Conservation (phyloP, 1,139 yeast species). For the Protomyces inundatus region DNA sequence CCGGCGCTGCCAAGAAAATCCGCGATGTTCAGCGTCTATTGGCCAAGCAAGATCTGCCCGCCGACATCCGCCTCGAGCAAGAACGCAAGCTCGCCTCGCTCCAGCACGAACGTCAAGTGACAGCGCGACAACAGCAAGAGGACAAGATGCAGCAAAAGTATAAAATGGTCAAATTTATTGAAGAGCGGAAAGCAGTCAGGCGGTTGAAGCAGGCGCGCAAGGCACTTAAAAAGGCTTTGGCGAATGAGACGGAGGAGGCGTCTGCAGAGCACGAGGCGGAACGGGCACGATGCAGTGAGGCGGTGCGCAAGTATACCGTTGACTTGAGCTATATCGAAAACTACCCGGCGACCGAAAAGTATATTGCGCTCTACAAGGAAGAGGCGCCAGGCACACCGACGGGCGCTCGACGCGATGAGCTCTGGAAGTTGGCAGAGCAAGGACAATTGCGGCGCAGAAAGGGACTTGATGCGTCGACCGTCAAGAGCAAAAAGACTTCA, state of each 20-base stretch:
- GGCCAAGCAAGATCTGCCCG: constrained; percentile 55
- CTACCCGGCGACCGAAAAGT: constrained; percentile 27
- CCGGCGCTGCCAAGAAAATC: constrained; percentile 53
- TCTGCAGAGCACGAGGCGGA: constrained; percentile 11
- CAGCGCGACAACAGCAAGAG: constrained; percentile 49
- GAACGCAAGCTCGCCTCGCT: constrained; percentile 81
- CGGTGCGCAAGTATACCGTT: constrained; percentile 10
- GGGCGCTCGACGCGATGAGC: constrained; percentile 3
- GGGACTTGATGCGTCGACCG: neutral
- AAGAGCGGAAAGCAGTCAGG: constrained; percentile 78
- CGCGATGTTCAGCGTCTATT: constrained; percentile 77
- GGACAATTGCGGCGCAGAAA: constrained; percentile 2
- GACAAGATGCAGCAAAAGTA: constrained; percentile 68
- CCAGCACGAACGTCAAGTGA: constrained; percentile 57
- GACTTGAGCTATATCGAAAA: constrained; percentile 26
- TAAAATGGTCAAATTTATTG: constrained; percentile 91
- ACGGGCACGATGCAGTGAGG: neutral
- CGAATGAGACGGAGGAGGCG: neutral
- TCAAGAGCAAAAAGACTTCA: neutral
- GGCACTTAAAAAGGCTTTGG: constrained; percentile 59
- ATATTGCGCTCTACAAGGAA: constrained; percentile 28
- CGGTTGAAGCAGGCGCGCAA: constrained; percentile 58
- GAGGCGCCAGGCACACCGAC: neutral
- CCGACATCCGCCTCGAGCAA: constrained; percentile 69
- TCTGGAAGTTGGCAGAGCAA: constrained; percentile 2